Conservation (phyloP, 192 early-diverging fungal species). For the Coemansia sp. region DNA sequence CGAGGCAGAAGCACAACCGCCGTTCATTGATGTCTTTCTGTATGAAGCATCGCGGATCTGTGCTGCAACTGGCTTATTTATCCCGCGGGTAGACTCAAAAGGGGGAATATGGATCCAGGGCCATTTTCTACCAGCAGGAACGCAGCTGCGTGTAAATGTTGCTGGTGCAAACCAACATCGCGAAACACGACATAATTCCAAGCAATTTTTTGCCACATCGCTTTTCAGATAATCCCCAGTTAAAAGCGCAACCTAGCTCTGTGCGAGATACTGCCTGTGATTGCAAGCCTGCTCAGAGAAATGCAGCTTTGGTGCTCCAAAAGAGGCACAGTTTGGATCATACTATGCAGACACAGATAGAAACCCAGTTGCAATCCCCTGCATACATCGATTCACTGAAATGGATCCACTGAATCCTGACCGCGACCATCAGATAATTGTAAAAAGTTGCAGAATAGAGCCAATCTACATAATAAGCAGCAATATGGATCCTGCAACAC, state of each 20-base stretch:
- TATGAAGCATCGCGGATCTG: constrained; percentile 37
- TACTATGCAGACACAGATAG: constrained; percentile 10
- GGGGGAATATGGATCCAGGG: constrained; percentile 29
- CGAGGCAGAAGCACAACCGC: constrained; percentile 16
- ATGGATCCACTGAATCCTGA: constrained; percentile 21
- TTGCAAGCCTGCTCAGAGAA: constrained; percentile 27
- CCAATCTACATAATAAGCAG: constrained; percentile 5
- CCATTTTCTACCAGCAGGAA: constrained; percentile 37
- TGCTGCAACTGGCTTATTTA: constrained; percentile 17
- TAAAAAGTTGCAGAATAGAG: background rate
- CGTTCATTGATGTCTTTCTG: constrained; percentile 39
- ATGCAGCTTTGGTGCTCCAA: constrained; percentile 24
- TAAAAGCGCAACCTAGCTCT: constrained; percentile 21
- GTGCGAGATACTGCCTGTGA: constrained; percentile 25
- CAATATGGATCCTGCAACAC: constrained; percentile 27
- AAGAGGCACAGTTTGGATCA: constrained; percentile 9
- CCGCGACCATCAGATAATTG: constrained; percentile 25
- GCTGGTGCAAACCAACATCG: constrained; percentile 24
- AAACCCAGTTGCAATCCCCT: constrained; percentile 20
- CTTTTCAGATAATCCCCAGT: constrained; percentile 12
- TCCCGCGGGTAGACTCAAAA: constrained; percentile 27
- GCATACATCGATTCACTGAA: constrained; percentile 12
- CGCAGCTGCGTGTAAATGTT: constrained; percentile 11
- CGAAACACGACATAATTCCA: constrained; percentile 13
- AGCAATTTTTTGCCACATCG: constrained; percentile 41